Evolutionary conservation across 1,284 basidiomycete genomes (phyloP).

Genomic region (Boletellus deceptivus): DNA sequence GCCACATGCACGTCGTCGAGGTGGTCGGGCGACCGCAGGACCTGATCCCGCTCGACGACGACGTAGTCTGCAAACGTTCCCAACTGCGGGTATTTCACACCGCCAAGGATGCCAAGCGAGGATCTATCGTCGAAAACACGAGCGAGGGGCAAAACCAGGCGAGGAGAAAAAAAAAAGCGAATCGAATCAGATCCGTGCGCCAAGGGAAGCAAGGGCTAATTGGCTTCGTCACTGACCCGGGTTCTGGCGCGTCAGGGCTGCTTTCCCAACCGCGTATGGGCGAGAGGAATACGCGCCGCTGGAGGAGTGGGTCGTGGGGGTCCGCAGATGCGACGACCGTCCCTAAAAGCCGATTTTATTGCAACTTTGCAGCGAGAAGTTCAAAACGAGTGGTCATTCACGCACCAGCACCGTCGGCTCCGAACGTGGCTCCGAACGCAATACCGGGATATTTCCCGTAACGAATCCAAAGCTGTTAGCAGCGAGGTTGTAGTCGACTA

Average conservation of each 20-base stretch:
- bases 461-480: slow-evolving; percentile 67
- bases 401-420: slow-evolving; percentile 74
- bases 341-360: slow-evolving; percentile 39
- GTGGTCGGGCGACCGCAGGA: slow-evolving; percentile 67
- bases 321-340: slow-evolving; percentile 58
- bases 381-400: background rate
- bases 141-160: too few species aligned
- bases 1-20: slow-evolving; percentile 70
- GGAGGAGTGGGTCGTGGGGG: slow-evolving; percentile 53
- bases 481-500: background rate
- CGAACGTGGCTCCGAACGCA: slow-evolving; percentile 57
- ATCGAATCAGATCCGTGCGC: too few species aligned
- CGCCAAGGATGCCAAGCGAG: slow-evolving; percentile 64
- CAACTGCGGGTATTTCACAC: slow-evolving; percentile 46
- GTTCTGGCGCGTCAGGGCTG: slow-evolving; percentile 60
- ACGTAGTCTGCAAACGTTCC: slow-evolving; percentile 82
- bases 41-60: slow-evolving; percentile 66
- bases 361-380: background rate
- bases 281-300: slow-evolving; percentile 68
- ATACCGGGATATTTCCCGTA: slow-evolving; percentile 71
- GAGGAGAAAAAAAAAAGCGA: too few species aligned
- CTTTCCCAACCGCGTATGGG: slow-evolving; percentile 77
- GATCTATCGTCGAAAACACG: slow-evolving; percentile 1
- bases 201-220: too few species aligned
- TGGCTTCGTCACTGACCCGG: slow-evolving; percentile 15